Conservation (phyloP, 2,329 filamentous ascomycete genomes). For the Monilinia aucupariae region DNA sequence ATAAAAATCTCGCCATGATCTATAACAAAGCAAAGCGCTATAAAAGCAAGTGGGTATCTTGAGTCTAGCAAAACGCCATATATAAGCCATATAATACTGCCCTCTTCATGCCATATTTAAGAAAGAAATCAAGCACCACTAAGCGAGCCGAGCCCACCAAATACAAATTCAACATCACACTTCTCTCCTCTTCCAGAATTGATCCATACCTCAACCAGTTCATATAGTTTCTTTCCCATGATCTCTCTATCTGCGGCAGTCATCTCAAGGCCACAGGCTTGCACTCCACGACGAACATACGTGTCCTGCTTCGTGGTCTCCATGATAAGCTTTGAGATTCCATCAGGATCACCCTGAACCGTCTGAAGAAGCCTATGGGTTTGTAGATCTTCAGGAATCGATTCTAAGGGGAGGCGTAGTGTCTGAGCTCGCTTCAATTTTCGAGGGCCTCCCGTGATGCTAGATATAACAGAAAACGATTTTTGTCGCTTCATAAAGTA, state of each 20-base stretch:
- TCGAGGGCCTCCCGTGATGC: slow-evolving; percentile 15
- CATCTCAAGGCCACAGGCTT: slow-evolving; percentile 22
- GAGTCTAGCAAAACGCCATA: slow-evolving; percentile 8
- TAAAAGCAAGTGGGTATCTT: slow-evolving; percentile 17
- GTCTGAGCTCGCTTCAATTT: slow-evolving; percentile 30
- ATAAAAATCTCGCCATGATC: neutral
- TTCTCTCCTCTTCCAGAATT: slow-evolving; percentile 7
- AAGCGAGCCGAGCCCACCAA: slow-evolving; percentile 21
- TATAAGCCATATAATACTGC: neutral
- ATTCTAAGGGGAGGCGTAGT: slow-evolving; percentile 31
- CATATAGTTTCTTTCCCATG: slow-evolving; percentile 19
- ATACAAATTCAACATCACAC: slow-evolving; percentile 23
- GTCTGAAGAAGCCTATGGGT: slow-evolving; percentile 25
- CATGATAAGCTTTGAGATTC: slow-evolving; percentile 15
- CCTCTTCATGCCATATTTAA: neutral
- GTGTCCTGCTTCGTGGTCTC: slow-evolving; percentile 21
- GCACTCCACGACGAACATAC: slow-evolving; percentile 24
- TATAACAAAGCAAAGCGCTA: neutral
- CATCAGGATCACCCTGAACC: slow-evolving; percentile 16
- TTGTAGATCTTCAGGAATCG: slow-evolving; percentile 24
- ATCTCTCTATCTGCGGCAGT: slow-evolving; percentile 11
- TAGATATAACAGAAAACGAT: slow-evolving; percentile 19
- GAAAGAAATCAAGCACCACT: slow-evolving; percentile 3
- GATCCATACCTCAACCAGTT: slow-evolving; percentile 25
- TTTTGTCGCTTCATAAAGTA: slow-evolving; percentile 33